A percentile compares a stretch with the other conserved stretches of the same genome.
Evolutionary conservation across 23 red algal species (phyloP).

Genomic region (Gracilaria domingensis): DNA sequence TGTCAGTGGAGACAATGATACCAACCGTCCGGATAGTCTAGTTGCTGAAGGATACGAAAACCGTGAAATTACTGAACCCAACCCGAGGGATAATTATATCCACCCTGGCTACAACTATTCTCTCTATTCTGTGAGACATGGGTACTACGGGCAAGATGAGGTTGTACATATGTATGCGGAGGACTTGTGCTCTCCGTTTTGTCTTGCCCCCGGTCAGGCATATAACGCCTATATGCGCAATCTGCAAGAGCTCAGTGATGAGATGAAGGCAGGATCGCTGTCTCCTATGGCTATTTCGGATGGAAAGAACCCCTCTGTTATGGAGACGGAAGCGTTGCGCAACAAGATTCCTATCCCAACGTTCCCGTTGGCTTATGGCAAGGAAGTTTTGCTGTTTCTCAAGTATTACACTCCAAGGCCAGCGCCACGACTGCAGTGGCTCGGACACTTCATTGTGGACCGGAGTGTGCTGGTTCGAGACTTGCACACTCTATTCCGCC

Average conservation of each 20-base stretch:
- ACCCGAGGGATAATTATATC: slow-evolving; percentile 38
- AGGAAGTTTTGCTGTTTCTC: slow-evolving; percentile 77
- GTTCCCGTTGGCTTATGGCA: slow-evolving; percentile 52
- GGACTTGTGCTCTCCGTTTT: slow-evolving; percentile 57
- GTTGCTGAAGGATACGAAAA: slow-evolving; percentile 81
- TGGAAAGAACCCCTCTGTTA: background rate
- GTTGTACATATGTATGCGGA: slow-evolving; percentile 76
- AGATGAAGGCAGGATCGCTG: slow-evolving; percentile 14
- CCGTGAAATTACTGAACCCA: slow-evolving; percentile 68
- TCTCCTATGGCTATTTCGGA: slow-evolving; percentile 21
- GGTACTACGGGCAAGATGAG: slow-evolving; percentile 63
- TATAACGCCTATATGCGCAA: slow-evolving; percentile 29
- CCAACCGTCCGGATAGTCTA: slow-evolving; percentile 73
- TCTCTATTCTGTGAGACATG: slow-evolving; percentile 45
- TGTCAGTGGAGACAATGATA: slow-evolving; percentile 74
- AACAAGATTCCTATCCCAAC: slow-evolving; percentile 19
- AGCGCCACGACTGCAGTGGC: slow-evolving; percentile 56
- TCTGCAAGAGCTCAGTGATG: slow-evolving; percentile 35
- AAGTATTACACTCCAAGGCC: slow-evolving; percentile 73
- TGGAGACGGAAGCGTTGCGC: slow-evolving; percentile 30
- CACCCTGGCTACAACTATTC: slow-evolving; percentile 54
- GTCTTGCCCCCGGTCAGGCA: slow-evolving; percentile 50
- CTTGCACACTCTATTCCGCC: slow-evolving; percentile 39
- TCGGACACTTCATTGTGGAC: slow-evolving; percentile 72
- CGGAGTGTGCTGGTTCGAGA: slow-evolving; percentile 45